These are phyloP conservation scores for Leccinum incarnatum DNA, from an alignment of 768 basidiomycete genomes.

Conservation along the genomic window DNA sequence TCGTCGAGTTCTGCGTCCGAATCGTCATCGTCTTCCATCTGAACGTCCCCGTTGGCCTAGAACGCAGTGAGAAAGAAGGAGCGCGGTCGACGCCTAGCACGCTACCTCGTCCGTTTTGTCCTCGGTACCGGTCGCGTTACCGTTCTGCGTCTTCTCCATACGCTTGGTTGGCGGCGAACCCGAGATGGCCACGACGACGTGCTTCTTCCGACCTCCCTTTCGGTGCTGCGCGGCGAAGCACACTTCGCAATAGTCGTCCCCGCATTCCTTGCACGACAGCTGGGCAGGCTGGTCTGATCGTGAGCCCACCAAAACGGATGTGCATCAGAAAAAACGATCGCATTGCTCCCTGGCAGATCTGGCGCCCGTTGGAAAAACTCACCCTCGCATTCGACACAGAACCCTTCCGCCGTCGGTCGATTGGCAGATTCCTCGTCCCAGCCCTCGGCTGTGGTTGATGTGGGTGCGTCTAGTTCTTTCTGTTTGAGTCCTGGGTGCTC, in stretches of 20 bases:
- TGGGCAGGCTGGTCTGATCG: conserved; percentile 77
- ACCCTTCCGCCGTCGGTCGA: conserved; percentile 54
- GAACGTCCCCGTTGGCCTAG: conserved; percentile 34
- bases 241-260: conserved; percentile 76
- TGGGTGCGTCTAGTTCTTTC: conserved; percentile 32
- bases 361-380: conserved; percentile 12
- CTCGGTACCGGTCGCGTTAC: conserved; percentile 5
- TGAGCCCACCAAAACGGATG: not conserved
- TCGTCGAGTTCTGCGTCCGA: conserved; percentile 40
- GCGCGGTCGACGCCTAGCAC: not conserved
- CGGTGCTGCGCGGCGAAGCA: conserved; percentile 84
- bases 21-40: conserved; percentile 33
- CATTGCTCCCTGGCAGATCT: not conserved
- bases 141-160: conserved; percentile 16
- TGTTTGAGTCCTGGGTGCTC: conserved; percentile 47
- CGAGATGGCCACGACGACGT: conserved; percentile 49
- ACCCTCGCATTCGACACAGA: conserved; percentile 89
- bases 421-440: conserved; percentile 65
- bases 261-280: conserved; percentile 67
- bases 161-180: conserved; percentile 10
- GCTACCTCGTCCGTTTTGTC: conserved; percentile 22
- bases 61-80: not conserved
- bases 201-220: conserved; percentile 73
- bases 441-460: conserved; percentile 41
- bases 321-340: not conserved